Evolutionary conservation across 2,329 filamentous ascomycete genomes (phyloP).

Genomic region (Nothophoma quercina): DNA sequence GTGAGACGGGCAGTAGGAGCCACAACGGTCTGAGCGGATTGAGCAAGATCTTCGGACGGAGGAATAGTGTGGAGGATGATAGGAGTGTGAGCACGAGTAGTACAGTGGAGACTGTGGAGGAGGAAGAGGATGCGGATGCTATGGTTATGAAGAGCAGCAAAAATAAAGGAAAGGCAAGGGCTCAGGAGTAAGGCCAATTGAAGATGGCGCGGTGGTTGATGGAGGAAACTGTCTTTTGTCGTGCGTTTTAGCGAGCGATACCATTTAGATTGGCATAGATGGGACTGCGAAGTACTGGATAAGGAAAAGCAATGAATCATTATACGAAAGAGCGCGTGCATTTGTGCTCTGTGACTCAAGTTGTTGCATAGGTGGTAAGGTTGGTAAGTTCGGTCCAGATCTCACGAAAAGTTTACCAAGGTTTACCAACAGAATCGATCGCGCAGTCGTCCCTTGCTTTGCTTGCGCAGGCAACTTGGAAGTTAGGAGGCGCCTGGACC

Average conservation of each 20-base stretch:
- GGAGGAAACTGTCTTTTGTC: neutral
- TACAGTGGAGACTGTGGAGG: conserved; percentile 14
- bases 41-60: conserved; percentile 16
- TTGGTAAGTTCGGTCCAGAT: too few relatives aligned
- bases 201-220: neutral
- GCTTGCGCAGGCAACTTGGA: too few relatives aligned
- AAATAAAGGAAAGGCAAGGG: conserved; percentile 9
- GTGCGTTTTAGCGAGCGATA: conserved; percentile 61
- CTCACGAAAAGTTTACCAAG: too few relatives aligned
- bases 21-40: conserved; percentile 9
- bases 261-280: neutral
- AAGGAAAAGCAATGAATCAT: neutral
- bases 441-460: too few relatives aligned
- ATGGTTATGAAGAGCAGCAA: conserved; percentile 16
- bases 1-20: conserved; percentile 1
- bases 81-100: conserved; percentile 7
- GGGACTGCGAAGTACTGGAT: neutral
- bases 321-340: too few relatives aligned
- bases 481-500: too few relatives aligned
- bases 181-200: conserved; percentile 8
- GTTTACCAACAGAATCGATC: too few relatives aligned
- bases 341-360: too few relatives aligned
- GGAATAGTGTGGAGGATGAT: conserved; percentile 12
- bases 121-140: conserved; percentile 8
- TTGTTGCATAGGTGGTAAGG: too few relatives aligned